Conservation (phyloP, 106 monocot species). For the Acorus gramineus region DNA sequence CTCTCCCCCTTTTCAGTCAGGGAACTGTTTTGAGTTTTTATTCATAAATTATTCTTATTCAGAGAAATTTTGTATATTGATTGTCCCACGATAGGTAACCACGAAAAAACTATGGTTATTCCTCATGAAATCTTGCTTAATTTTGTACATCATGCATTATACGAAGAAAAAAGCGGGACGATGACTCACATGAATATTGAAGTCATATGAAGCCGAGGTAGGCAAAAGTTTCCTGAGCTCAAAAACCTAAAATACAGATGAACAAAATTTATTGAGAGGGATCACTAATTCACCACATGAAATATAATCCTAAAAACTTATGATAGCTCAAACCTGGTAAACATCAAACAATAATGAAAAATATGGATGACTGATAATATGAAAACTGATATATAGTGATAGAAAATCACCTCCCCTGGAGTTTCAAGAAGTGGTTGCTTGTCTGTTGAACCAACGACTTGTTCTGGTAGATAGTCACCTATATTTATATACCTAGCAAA, state of each 20-base stretch:
- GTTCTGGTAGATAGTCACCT: conserved; percentile 35
- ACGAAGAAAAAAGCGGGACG: not conserved
- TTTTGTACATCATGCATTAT: too few species aligned
- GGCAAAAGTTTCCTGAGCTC: conserved; percentile 76
- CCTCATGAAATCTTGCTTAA: too few species aligned
- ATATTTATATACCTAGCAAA: conserved; percentile 35
- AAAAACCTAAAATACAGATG: conserved; percentile 43
- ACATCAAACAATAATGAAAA: not conserved
- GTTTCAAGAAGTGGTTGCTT: conserved; percentile 85
- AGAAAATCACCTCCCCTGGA: conserved; percentile 62
- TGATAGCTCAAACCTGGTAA: not conserved
- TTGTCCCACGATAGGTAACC: too few species aligned
- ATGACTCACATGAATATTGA: conserved; percentile 79
- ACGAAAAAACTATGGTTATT: too few species aligned
- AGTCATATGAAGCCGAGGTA: conserved; percentile 69
- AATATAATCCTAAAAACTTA: not conserved
- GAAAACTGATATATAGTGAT: not conserved
- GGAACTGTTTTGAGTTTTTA: too few species aligned
- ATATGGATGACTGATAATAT: not conserved
- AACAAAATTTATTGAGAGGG: not conserved
- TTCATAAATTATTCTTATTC: too few species aligned
- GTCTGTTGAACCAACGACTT: conserved; percentile 56
- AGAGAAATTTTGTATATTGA: too few species aligned
- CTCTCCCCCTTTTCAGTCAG: too few species aligned
- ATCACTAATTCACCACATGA: not conserved